These are phyloP conservation scores for Colletotrichum filicis DNA, from an alignment of 2,329 filamentous ascomycete genomes.

Conservation along the genomic window DNA sequence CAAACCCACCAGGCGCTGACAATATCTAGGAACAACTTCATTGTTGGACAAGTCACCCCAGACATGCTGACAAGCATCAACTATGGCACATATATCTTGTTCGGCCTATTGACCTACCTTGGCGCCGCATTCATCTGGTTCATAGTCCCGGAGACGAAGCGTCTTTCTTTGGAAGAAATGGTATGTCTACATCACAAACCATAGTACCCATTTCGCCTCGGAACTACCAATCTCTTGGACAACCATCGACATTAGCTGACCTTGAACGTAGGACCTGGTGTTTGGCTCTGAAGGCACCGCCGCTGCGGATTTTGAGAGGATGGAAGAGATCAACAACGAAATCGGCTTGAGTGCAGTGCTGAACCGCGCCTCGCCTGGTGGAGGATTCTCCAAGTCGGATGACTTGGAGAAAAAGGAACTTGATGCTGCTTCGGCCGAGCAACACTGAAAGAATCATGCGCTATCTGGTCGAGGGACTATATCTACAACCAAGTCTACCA, in stretches of 20 bases:
- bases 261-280: conserved; percentile 64
- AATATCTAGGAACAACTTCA: conserved; percentile 62
- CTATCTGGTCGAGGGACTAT: neutral
- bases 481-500: neutral
- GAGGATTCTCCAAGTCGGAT: neutral
- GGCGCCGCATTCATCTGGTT: conserved; percentile 72
- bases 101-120: conserved; percentile 71
- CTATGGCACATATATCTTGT: conserved; percentile 79
- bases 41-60: conserved; percentile 77
- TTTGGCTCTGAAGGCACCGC: conserved; percentile 76
- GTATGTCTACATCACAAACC: conserved; percentile 43
- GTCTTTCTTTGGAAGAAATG: conserved; percentile 73
- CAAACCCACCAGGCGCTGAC: neutral
- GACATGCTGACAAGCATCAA: conserved; percentile 72
- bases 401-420: conserved; percentile 20
- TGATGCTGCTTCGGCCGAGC: neutral
- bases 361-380: neutral
- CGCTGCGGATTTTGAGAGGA: conserved; percentile 74
- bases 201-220: neutral
- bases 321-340: conserved; percentile 78
- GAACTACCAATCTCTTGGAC: no score
- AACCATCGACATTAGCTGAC: neutral
- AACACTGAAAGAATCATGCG: neutral
- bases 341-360: conserved; percentile 65
- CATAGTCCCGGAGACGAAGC: conserved; percentile 73